Base-by-base conservation (phyloP, 805 yeast species). In the Candida odintsovae region DNA sequence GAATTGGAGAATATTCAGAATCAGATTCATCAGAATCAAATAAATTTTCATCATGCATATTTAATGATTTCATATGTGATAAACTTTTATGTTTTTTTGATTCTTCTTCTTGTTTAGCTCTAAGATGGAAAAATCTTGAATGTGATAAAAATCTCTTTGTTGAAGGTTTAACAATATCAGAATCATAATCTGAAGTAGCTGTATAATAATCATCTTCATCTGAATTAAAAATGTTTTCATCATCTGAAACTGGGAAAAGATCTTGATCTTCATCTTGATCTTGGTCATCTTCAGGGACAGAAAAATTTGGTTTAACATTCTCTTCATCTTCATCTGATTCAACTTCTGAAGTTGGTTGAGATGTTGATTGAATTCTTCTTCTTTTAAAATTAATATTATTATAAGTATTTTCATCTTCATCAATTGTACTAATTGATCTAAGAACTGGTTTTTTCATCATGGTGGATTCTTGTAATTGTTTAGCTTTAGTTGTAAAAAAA, bases 351-450 rank as follows among this genome's bases (percentile, higher is more conserved):
- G 11, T 38, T 38, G 41, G 29, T 13, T 40, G 49, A 9, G 38
- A 18, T 12, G 23, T 9, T 9, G 39, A 20, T 19, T 42, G 49
- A 9, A 50, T 25, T 50, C 48, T 57, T 52, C 61, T 57, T 50
- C 50, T 55, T 42, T 57, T 57, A 51, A 59, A 59, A 46, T 50
- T 56, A 29, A 60, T 39, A 26, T 55, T 59, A 45, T 58, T 60
- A 42, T 57, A 58, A 15, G 62, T 56, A 39, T 52, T 54, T 43
- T 60, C 63, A 49, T 59, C 51, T 33, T 58, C 63, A 48, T 56
- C 63, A 48, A 59, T 51, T 11, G 62, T 59, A 10, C 54, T 45
- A 46, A 59, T 59, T 37, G 63, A 59, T 54, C 62, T 60, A 39
- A 59, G 47, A 12, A 60, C 56, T 18, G 61, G 63, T 48, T 57